These are phyloP conservation scores for Lichenothelia convexa DNA, from an alignment of 495 filamentous ascomycete species.

Conservation along the genomic window DNA sequence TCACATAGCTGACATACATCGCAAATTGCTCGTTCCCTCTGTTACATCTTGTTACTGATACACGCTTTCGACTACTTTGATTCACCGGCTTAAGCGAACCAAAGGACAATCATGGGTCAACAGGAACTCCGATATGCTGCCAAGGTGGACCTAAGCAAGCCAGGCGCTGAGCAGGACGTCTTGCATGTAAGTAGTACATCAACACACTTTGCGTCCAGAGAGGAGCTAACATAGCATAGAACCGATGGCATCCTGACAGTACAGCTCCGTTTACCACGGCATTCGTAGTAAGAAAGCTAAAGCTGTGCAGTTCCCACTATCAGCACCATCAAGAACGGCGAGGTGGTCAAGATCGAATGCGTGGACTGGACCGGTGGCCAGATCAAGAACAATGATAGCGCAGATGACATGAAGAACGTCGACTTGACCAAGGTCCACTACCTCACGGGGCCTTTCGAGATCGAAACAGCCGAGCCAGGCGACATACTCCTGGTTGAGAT, in stretches of 20 bases:
- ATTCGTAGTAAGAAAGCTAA: neutral
- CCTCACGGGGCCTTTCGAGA: constrained; percentile 77
- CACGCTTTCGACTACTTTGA: neutral
- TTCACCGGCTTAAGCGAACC: neutral
- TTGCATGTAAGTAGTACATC: constrained; percentile 44
- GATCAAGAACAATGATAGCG: constrained; percentile 74
- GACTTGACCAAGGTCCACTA: constrained; percentile 78
- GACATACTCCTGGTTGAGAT: constrained; percentile 84
- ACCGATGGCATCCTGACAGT: constrained; percentile 92
- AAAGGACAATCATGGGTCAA: constrained; percentile 13
- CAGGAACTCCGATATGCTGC: constrained; percentile 47
- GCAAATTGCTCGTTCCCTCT: neutral
- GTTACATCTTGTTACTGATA: neutral
- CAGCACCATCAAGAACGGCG: constrained; percentile 62
- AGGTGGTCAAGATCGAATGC: constrained; percentile 91
- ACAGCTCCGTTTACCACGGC: constrained; percentile 11
- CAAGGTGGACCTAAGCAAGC: constrained; percentile 60
- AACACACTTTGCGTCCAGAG: neutral
- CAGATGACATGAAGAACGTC: constrained; percentile 72
- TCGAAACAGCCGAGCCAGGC: constrained; percentile 71
- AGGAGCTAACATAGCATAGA: constrained; percentile 30
- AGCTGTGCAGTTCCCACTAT: constrained; percentile 47
- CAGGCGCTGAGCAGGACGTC: constrained; percentile 53
- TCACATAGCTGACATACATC: neutral
- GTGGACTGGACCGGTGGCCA: constrained; percentile 74